phyloP scores from a whole-genome alignment of 768 basidiomycete species.

The Dioszegia aurantiaca region DNA sequence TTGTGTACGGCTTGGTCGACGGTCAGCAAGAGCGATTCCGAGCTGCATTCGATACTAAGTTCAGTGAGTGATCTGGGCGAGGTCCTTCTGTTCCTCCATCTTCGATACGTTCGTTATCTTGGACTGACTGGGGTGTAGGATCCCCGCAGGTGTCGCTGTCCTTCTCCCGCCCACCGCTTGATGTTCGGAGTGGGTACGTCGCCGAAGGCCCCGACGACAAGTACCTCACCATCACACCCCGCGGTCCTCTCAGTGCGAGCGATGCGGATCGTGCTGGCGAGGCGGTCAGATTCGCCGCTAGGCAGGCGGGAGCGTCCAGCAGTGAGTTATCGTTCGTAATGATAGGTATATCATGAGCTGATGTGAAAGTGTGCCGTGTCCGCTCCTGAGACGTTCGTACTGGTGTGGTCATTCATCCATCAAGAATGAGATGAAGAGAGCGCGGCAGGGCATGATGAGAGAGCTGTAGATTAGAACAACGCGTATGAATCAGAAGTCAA shows the following conservation, averaged over 20 bases:
- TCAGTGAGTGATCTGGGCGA: too few species aligned
- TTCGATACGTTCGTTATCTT: too few species aligned
- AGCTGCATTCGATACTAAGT: constrained; percentile 5
- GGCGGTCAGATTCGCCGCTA: constrained; percentile 4
- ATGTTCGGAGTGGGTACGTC: constrained; percentile 5
- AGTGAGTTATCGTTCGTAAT: constrained; percentile 3
- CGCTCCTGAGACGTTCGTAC: too few species aligned
- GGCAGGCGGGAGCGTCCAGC: neutral
- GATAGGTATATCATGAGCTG: neutral
- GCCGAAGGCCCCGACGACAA: constrained; percentile 4
- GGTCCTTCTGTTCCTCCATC: too few species aligned
- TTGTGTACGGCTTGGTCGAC: neutral
- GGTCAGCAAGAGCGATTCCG: constrained; percentile 6
- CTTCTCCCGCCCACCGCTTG: constrained; percentile 2
- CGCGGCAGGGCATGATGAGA: too few species aligned
- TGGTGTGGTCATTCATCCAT: too few species aligned
- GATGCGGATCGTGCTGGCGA: neutral
- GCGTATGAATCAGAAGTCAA: too few species aligned
- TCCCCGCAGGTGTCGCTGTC: constrained; percentile 8
- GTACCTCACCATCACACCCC: constrained; percentile 11
- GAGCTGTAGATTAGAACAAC: too few species aligned
- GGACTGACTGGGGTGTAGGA: too few species aligned
- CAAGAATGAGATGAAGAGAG: too few species aligned
- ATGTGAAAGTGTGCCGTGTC: too few species aligned
- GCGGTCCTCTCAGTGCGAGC: neutral